These are phyloP conservation scores for Purpureocillium takamizusanense DNA, from an alignment of 2,329 filamentous ascomycete genomes.

Conservation along the genomic window DNA sequence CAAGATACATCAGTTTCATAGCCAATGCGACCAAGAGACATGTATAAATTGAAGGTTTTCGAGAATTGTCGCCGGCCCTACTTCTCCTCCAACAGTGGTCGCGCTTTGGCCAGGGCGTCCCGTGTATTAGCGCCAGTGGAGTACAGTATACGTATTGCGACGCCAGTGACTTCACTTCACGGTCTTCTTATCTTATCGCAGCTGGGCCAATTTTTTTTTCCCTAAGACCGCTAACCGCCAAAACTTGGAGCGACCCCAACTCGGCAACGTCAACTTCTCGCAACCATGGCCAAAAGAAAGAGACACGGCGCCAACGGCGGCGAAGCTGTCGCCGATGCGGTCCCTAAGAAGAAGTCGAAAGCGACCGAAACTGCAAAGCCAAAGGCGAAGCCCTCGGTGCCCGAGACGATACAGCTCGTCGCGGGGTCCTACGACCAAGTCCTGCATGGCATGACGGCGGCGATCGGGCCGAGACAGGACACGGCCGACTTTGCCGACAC, in stretches of 20 bases:
- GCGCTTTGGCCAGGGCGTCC: too few species aligned
- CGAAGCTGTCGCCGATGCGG: slow-evolving; percentile 14
- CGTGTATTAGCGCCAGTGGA: too few species aligned
- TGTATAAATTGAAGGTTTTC: too few species aligned
- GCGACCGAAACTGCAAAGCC: slow-evolving; percentile 6
- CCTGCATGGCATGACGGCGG: slow-evolving; percentile 82
- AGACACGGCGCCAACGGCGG: slow-evolving; percentile 24
- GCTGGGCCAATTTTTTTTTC: slow-evolving; percentile 1
- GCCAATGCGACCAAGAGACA: too few species aligned
- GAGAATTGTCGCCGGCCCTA: too few species aligned
- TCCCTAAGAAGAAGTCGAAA: slow-evolving; percentile 23
- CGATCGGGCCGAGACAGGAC: slow-evolving; percentile 35
- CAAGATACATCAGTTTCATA: too few species aligned
- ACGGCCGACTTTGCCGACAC: slow-evolving; percentile 79
- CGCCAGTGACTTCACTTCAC: background rate
- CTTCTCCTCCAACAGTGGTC: too few species aligned
- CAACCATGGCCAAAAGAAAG: slow-evolving; percentile 40
- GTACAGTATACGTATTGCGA: too few species aligned
- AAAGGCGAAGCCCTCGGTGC: slow-evolving; percentile 4
- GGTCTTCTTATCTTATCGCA: slow-evolving; percentile 7
- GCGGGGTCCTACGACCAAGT: slow-evolving; percentile 91
- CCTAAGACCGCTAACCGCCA: too few species aligned
- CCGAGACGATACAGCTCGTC: slow-evolving; percentile 73
- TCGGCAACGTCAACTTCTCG: too few species aligned
- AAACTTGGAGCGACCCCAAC: too few species aligned